Conservation (phyloP, 1,139 yeast species). For the Debaryomyces nepalensis region DNA sequence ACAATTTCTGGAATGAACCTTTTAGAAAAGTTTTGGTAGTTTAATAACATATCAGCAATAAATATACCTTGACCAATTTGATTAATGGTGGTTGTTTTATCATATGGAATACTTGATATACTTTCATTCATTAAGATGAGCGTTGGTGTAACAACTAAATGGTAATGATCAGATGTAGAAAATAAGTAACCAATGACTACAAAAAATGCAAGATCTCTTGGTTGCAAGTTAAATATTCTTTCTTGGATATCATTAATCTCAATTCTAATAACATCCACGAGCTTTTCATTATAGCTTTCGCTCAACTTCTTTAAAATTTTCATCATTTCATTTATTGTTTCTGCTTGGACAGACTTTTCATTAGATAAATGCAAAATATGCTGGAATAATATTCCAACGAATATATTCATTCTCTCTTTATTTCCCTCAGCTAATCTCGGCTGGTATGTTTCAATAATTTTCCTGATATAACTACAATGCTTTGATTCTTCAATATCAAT, state of each 20-base stretch:
- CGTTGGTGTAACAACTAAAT: slow-evolving; percentile 86
- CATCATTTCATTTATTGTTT: slow-evolving; percentile 47
- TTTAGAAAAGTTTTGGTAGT: slow-evolving; percentile 79
- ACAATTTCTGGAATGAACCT: slow-evolving; percentile 82
- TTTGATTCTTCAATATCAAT: slow-evolving; percentile 42
- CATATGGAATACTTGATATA: slow-evolving; percentile 38
- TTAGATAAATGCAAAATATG: slow-evolving; percentile 60
- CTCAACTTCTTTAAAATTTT: slow-evolving; percentile 61
- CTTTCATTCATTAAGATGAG: slow-evolving; percentile 73
- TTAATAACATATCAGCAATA: slow-evolving; percentile 64
- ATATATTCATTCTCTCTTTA: slow-evolving; percentile 69
- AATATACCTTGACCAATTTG: slow-evolving; percentile 56
- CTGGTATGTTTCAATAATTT: slow-evolving; percentile 64
- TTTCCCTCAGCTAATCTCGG: slow-evolving; percentile 84
- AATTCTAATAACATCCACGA: slow-evolving; percentile 53
- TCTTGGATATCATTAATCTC: slow-evolving; percentile 51
- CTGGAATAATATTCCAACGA: slow-evolving; percentile 67
- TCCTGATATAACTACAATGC: slow-evolving; percentile 43
- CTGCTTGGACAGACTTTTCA: slow-evolving; percentile 20
- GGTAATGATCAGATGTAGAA: slow-evolving; percentile 96
- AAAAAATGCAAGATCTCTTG: slow-evolving; percentile 68
- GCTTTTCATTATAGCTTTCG: slow-evolving; percentile 63
- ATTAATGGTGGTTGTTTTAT: slow-evolving; percentile 50
- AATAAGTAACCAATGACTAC: slow-evolving; percentile 74
- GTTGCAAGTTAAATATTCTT: slow-evolving; percentile 44